Evolutionary conservation across 345 rosid genomes (phyloP).

Genomic region (Luvunga scandens): DNA sequence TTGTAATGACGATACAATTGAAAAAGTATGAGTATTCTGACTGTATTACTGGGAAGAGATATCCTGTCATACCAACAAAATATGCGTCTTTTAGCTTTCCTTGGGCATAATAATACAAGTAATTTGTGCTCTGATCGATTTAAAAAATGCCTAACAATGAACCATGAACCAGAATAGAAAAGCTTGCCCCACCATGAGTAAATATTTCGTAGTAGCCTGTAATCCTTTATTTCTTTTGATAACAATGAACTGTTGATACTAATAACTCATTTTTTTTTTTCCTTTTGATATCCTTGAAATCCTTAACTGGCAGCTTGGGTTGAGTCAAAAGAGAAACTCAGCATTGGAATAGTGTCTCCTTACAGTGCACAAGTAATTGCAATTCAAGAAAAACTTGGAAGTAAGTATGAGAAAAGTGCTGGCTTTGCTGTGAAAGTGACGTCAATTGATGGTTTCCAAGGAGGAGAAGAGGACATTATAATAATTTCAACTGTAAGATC

Average conservation of each 20-base stretch:
- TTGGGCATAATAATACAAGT: neutral
- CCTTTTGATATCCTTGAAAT: neutral
- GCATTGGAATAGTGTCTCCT: conserved; percentile 43
- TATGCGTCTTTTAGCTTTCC: neutral
- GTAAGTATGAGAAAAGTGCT: conserved; percentile 6
- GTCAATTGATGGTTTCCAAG: conserved; percentile 31
- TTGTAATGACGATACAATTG: neutral
- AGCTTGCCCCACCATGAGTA: too few species aligned
- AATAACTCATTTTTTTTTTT: too few species aligned
- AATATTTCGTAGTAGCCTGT: too few species aligned
- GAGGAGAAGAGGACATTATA: conserved; percentile 32
- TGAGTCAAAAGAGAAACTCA: conserved; percentile 25
- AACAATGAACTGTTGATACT: neutral
- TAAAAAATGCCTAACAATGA: neutral
- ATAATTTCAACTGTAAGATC: conserved; percentile 30
- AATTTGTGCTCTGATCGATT: neutral
- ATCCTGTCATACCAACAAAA: neutral
- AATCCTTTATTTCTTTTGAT: too few species aligned
- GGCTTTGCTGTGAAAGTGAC: conserved; percentile 33
- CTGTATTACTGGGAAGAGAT: neutral
- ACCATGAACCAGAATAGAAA: too few species aligned
- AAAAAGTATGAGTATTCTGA: neutral
- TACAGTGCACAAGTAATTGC: conserved; percentile 39
- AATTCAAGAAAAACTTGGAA: conserved; percentile 29
- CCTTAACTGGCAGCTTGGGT: conserved; percentile 24